Conservation (phyloP, 805 yeast genomes). For the Peterozyma toletana region DNA sequence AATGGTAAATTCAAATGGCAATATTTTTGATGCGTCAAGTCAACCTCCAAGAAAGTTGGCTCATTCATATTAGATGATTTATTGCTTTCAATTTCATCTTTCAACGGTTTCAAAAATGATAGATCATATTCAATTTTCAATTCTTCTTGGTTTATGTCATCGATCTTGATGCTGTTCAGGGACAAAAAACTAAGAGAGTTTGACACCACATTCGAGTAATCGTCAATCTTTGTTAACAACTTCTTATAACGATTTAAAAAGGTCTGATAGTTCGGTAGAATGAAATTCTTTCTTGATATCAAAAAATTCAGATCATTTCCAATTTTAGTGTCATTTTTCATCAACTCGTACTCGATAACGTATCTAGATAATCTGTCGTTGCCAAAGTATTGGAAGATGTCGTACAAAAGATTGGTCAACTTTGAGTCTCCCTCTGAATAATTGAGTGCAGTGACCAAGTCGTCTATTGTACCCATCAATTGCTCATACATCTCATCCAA, state of each 20-base stretch:
- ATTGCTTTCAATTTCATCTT: slow-evolving; percentile 22
- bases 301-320: slow-evolving; percentile 6
- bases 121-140: slow-evolving; percentile 10
- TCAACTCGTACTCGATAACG: slow-evolving; percentile 51
- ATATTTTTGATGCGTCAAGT: slow-evolving; percentile 1
- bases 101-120: slow-evolving; percentile 24
- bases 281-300: slow-evolving; percentile 3
- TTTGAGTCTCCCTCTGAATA: slow-evolving; percentile 63
- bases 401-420: slow-evolving; percentile 40
- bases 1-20: slow-evolving; percentile 11
- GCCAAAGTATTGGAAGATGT: slow-evolving; percentile 43
- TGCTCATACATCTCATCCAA: slow-evolving; percentile 12
- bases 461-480: slow-evolving; percentile 37
- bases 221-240: slow-evolving; percentile 1
- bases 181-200: slow-evolving; percentile 1
- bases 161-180: slow-evolving; percentile 3
- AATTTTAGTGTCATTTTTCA: slow-evolving; percentile 26
- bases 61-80: slow-evolving; percentile 14
- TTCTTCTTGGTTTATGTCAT: slow-evolving; percentile 1
- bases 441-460: slow-evolving; percentile 55
- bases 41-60: slow-evolving; percentile 10
- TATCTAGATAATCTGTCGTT: slow-evolving; percentile 43
- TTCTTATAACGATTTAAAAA: slow-evolving; percentile 1
- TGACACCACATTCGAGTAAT: not conserved
- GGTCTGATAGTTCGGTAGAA: not conserved